Percentiles rank a stretch among this genome's conserved stretches.
These are phyloP conservation scores for Sporormia fimetaria DNA, from an alignment of 495 filamentous ascomycete genomes.

Conservation along the genomic window DNA sequence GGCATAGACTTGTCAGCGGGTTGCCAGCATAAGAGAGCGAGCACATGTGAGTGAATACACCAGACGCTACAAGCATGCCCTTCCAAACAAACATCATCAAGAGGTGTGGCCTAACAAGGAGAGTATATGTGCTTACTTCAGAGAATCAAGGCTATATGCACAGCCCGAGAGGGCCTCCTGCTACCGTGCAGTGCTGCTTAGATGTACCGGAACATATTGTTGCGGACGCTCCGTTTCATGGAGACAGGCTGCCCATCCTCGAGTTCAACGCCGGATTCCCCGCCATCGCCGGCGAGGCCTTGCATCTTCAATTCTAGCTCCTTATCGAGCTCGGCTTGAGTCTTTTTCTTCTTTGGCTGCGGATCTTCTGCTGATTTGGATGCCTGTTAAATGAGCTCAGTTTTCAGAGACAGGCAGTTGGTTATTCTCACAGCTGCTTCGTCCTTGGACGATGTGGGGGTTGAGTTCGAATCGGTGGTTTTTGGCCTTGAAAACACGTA, in stretches of 20 bases:
- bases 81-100: no score
- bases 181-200: constrained; percentile 26
- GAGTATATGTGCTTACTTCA: no score
- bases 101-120: no score
- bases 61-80: no score
- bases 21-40: no score
- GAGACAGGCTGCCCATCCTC: constrained; percentile 63
- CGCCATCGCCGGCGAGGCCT: constrained; percentile 61
- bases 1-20: no score
- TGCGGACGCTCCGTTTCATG: constrained; percentile 67
- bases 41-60: no score
- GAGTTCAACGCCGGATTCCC: constrained; percentile 65
- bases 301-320: constrained; percentile 57
- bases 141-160: no score
- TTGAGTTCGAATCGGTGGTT: neutral
- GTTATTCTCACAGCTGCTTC: constrained; percentile 4
- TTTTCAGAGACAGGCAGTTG: neutral
- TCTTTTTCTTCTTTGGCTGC: constrained; percentile 34
- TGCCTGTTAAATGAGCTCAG: constrained; percentile 11
- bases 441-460: neutral
- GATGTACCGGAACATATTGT: constrained; percentile 69
- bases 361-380: constrained; percentile 18
- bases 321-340: constrained; percentile 52
- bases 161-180: no score
- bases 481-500: neutral